phyloP scores from a whole-genome alignment of 2,329 filamentous ascomycete genomes.

The Colletotrichum falcatum region DNA sequence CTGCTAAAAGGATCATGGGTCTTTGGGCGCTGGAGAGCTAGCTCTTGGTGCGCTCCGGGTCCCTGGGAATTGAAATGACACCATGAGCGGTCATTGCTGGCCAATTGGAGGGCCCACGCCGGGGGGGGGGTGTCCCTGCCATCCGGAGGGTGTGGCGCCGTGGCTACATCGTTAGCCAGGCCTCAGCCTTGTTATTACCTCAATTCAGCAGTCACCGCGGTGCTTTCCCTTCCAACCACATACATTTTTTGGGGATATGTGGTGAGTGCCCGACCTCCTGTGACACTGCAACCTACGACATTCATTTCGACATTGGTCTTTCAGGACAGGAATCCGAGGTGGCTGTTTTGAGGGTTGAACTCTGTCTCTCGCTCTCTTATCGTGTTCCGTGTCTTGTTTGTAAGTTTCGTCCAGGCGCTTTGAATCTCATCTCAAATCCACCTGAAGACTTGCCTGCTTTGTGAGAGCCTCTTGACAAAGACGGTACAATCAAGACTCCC shows the following conservation, averaged over 20 bases:
- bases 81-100: constrained; percentile 26
- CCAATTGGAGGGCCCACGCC: constrained; percentile 20
- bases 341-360: neutral
- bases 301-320: neutral
- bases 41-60: constrained; percentile 18
- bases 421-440: neutral
- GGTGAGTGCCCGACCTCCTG: neutral
- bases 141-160: constrained; percentile 14
- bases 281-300: neutral
- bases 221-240: constrained; percentile 12
- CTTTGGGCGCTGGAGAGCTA: constrained; percentile 1
- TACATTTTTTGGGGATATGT: constrained; percentile 13
- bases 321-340: neutral
- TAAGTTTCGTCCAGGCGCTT: constrained; percentile 1
- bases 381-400: neutral
- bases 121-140: neutral
- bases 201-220: neutral
- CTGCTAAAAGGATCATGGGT: constrained; percentile 31
- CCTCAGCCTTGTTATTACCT: constrained; percentile 26
- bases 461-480: neutral
- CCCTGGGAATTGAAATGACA: constrained; percentile 33
- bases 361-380: neutral
- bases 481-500: neutral
- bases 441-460: neutral
- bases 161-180: constrained; percentile 9